phyloP scores from a whole-genome alignment of 2,329 filamentous ascomycete genomes.

The Verticillium isaacii region DNA sequence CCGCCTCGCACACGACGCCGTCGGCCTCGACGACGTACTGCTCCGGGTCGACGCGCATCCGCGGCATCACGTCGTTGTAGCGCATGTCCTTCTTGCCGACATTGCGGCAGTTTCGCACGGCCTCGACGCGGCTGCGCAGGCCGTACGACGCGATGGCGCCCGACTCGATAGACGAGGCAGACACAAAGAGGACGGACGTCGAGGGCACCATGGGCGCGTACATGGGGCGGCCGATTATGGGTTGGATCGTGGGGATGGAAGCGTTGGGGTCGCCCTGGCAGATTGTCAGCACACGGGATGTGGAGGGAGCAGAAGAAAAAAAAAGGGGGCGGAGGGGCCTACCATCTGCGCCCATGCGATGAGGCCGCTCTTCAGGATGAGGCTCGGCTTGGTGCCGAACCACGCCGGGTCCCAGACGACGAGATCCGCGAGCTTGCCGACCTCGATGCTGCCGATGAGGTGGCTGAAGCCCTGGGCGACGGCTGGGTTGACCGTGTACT shows the following conservation, averaged over 20 bases:
- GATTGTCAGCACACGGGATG: neutral
- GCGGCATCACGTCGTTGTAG: slow-evolving; percentile 76
- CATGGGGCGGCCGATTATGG: slow-evolving; percentile 79
- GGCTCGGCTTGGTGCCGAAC: slow-evolving; percentile 81
- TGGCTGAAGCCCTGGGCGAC: slow-evolving; percentile 88
- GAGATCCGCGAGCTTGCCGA: slow-evolving; percentile 85
- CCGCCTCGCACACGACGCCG: slow-evolving; percentile 67
- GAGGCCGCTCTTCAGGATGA: slow-evolving; percentile 84
- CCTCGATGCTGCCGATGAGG: slow-evolving; percentile 79
- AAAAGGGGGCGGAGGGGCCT: slow-evolving; percentile 16
- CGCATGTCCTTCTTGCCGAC: slow-evolving; percentile 87
- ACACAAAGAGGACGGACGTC: slow-evolving; percentile 80
- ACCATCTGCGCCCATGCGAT: slow-evolving; percentile 83
- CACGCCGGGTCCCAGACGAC: slow-evolving; percentile 80
- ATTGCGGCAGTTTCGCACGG: slow-evolving; percentile 69
- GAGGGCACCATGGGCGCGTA: slow-evolving; percentile 70
- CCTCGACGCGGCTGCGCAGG: slow-evolving; percentile 73
- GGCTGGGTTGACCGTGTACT: slow-evolving; percentile 94
- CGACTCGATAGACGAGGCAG: slow-evolving; percentile 60
- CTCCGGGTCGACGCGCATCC: slow-evolving; percentile 90
- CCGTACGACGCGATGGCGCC: slow-evolving; percentile 68
- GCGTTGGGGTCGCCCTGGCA: slow-evolving; percentile 70
- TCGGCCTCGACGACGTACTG: slow-evolving; percentile 85
- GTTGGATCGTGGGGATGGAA: slow-evolving; percentile 84
- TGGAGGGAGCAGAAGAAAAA: slow-evolving; percentile 1